Evolutionary conservation across 371 early-diverging fungal genomes (phyloP).

Genomic region (Rhizomucor pusillus): DNA sequence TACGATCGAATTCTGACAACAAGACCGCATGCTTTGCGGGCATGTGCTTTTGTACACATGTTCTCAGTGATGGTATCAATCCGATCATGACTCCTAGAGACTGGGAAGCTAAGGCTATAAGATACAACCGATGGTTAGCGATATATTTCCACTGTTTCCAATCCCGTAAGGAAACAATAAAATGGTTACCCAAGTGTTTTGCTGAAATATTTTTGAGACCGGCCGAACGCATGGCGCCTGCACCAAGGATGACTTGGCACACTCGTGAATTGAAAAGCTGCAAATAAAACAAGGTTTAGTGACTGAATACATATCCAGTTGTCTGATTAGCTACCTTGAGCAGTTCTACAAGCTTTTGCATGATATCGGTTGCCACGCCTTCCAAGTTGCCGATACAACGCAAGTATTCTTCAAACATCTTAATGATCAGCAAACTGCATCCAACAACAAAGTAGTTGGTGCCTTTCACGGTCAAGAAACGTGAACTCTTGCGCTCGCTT

Average conservation of each 20-base stretch:
- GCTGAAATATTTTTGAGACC: constrained; percentile 95
- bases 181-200: constrained; percentile 75
- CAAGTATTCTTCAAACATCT: constrained; percentile 87
- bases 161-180: background rate
- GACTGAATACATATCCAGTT: background rate
- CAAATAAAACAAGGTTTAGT: background rate
- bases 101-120: constrained; percentile 84
- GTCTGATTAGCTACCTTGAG: constrained; percentile 59
- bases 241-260: constrained; percentile 94
- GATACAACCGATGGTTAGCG: too few relatives aligned
- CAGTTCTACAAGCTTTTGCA: constrained; percentile 82
- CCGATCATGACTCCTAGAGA: constrained; percentile 82
- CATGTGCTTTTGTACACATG: constrained; percentile 67
- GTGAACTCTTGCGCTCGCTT: constrained; percentile 26
- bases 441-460: constrained; percentile 81
- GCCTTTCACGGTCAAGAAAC: constrained; percentile 55
- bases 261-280: constrained; percentile 87
- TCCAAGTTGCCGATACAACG: constrained; percentile 77
- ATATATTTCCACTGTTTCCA: background rate
- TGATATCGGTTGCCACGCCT: constrained; percentile 73
- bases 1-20: constrained; percentile 85
- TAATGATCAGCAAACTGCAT: constrained; percentile 80
- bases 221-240: constrained; percentile 93
- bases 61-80: constrained; percentile 79
- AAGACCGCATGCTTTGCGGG: constrained; percentile 71